phyloP scores from a whole-genome alignment of 2,329 filamentous ascomycete genomes.

The Sclerotinia subarctica region DNA sequence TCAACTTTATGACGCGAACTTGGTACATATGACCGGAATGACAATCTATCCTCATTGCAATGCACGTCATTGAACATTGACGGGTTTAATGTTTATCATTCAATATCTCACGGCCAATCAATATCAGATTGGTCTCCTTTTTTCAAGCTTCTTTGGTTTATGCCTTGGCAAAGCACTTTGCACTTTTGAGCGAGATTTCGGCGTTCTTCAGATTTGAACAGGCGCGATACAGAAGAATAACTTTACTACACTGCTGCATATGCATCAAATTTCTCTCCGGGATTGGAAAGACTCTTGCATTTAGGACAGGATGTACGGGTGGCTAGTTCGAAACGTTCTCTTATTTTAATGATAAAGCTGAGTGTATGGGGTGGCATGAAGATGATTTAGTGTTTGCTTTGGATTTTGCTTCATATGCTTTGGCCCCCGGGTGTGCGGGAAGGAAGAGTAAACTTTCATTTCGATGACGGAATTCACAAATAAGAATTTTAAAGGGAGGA shows the following conservation, averaged over 20 bases:
- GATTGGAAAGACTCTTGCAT: slow-evolving; percentile 23
- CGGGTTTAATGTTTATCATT: slow-evolving; percentile 34
- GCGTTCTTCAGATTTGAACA: slow-evolving; percentile 18
- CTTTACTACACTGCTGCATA: slow-evolving; percentile 22
- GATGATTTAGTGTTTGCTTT: slow-evolving; percentile 21
- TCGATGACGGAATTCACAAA: slow-evolving; percentile 15
- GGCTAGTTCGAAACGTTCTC: slow-evolving; percentile 21
- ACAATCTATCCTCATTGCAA: slow-evolving; percentile 23
- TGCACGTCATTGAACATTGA: slow-evolving; percentile 31
- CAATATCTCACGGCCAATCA: slow-evolving; percentile 18
- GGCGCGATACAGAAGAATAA: slow-evolving; percentile 16
- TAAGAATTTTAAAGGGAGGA: slow-evolving; percentile 16
- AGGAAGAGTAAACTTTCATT: slow-evolving; percentile 21
- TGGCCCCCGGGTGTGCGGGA: slow-evolving; percentile 17
- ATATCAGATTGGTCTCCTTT: slow-evolving; percentile 24
- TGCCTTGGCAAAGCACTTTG: slow-evolving; percentile 25
- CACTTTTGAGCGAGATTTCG: slow-evolving; percentile 32
- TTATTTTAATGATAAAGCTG: slow-evolving; percentile 23
- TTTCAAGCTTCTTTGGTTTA: slow-evolving; percentile 22
- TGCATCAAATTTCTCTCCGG: slow-evolving; percentile 26
- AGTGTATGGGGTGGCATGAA: slow-evolving; percentile 18
- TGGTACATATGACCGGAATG: slow-evolving; percentile 20
- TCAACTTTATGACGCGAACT: not conserved
- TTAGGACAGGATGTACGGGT: slow-evolving; percentile 18
- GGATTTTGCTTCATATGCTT: slow-evolving; percentile 22